These are phyloP conservation scores for Candida awuae DNA, from an alignment of 805 yeast species.

Conservation along the genomic window DNA sequence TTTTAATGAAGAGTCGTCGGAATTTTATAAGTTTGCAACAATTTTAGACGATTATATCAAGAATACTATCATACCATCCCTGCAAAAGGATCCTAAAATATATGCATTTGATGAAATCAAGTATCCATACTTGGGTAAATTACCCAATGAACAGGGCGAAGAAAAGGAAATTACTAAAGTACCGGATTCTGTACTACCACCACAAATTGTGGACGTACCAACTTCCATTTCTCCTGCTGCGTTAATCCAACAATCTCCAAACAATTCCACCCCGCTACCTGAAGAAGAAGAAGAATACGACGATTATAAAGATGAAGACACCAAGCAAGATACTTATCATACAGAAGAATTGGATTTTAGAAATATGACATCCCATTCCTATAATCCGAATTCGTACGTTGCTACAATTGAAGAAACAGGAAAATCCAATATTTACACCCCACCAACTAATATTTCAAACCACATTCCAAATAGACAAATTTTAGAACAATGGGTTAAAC, in stretches of 20 bases:
- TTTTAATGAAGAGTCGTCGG: constrained; percentile 65
- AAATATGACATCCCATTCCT: constrained; percentile 13
- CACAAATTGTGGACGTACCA: background rate
- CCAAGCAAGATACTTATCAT: constrained; percentile 13
- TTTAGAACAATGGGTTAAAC: constrained; percentile 46
- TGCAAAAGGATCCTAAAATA: constrained; percentile 34
- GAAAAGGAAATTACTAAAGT: background rate
- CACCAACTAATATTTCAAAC: constrained; percentile 19
- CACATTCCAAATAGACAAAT: constrained; percentile 19
- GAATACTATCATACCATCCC: constrained; percentile 40
- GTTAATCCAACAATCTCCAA: background rate
- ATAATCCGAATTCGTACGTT: constrained; percentile 24
- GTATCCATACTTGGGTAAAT: constrained; percentile 63
- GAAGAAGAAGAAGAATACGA: constrained; percentile 17
- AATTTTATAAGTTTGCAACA: constrained; percentile 61
- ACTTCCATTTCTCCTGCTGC: background rate
- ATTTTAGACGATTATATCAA: constrained; percentile 46
- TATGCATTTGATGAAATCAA: constrained; percentile 31
- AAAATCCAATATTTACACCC: constrained; percentile 21
- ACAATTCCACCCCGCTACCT: constrained; percentile 4
- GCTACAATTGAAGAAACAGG: constrained; percentile 23
- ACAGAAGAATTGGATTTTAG: constrained; percentile 10
- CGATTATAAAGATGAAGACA: constrained; percentile 14
- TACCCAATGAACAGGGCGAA: constrained; percentile 32
- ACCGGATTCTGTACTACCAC: background rate